phyloP scores from a whole-genome alignment of 73 alveolate genomes.

The Tetrahymena thermophila region DNA sequence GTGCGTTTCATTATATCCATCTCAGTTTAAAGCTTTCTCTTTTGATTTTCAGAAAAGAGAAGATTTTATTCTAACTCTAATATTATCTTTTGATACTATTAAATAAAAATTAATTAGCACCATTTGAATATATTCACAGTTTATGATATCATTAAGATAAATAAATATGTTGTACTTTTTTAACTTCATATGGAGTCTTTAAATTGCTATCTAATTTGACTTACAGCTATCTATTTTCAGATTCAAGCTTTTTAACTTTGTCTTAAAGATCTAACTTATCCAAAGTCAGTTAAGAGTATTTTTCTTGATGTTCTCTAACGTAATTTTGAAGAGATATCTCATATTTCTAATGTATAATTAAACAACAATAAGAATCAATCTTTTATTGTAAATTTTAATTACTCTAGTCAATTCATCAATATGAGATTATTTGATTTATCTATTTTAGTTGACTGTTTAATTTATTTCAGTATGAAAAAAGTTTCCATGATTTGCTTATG shows the following conservation, averaged over 20 bases:
- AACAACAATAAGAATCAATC: neutral
- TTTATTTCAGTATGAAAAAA: neutral
- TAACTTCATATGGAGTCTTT: neutral
- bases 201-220: neutral
- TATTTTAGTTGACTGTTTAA: neutral
- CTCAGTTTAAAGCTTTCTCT: neutral
- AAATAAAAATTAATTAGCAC: neutral
- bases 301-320: neutral
- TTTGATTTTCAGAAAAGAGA: neutral
- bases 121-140: neutral
- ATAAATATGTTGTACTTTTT: neutral
- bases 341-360: neutral
- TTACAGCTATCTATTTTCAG: neutral
- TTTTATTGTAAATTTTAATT: neutral
- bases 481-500: neutral
- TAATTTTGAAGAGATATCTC: neutral
- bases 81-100: neutral
- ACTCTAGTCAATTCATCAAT: neutral
- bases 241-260: neutral
- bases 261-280: neutral
- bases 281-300: neutral
- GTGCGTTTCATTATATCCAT: neutral
- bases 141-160: neutral
- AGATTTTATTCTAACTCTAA: neutral
- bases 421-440: neutral